A percentile compares a stretch with the other conserved stretches of the same genome.
These are phyloP conservation scores for Cystobasidium slooffiae DNA, from an alignment of 1,284 basidiomycete genomes.

Conservation along the genomic window DNA sequence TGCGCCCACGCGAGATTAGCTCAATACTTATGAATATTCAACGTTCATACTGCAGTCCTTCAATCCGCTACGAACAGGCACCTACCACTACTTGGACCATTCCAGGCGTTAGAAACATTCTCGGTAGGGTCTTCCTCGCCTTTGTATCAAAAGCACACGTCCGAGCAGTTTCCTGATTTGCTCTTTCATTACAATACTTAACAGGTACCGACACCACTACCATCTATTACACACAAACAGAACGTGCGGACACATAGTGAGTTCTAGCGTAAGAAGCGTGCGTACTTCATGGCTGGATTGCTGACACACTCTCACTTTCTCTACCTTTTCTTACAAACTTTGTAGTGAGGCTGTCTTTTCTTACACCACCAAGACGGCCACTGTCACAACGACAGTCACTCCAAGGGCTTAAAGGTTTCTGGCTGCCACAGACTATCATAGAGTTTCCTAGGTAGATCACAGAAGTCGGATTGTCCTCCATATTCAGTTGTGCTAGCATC, in stretches of 20 bases:
- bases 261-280: background rate
- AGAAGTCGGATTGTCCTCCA: background rate
- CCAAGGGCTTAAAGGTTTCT: background rate
- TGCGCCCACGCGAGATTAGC: background rate
- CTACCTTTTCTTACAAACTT: background rate
- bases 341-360: constrained; percentile 31
- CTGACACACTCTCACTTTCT: background rate
- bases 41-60: constrained; percentile 1
- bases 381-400: constrained; percentile 20
- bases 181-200: background rate
- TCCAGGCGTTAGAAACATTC: constrained; percentile 26
- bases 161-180: too few species aligned
- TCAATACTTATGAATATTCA: too few species aligned
- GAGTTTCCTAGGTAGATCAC: background rate
- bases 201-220: constrained; percentile 21
- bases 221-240: constrained; percentile 1
- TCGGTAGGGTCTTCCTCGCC: constrained; percentile 4
- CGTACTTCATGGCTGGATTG: background rate
- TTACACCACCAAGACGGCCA: constrained; percentile 15
- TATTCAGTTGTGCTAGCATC: background rate
- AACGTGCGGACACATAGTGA: constrained; percentile 19
- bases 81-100: constrained; percentile 28
- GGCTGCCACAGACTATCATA: background rate
- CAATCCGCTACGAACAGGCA: constrained; percentile 9
- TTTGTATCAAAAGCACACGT: too few species aligned